Base-by-base conservation (phyloP, 257 asterid species). In the Plantago elongata region DNA sequence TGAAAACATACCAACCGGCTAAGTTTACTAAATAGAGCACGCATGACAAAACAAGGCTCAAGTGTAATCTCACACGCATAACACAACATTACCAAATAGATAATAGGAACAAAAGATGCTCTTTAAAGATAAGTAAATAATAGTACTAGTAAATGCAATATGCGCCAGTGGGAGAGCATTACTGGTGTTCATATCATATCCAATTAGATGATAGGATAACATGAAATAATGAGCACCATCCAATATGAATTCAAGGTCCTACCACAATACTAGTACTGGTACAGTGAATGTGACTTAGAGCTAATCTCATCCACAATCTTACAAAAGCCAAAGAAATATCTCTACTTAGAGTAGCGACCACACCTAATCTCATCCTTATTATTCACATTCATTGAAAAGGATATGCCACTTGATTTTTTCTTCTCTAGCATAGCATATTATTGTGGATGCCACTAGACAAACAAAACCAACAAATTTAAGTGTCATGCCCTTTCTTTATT, bases 231-330 rank as follows among this genome's bases (percentile, higher is more conserved):
- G 38, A 45, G 9, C 34, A 46, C 79, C 76, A 70, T 64, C 74
- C 75, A 77, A 44, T 69, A 34, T 30, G 17, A 58, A 43, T 11
- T 46, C 49, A 61, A 60, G 64, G 69, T 8, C 78, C 81, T 38
- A 70, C 79, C 74, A 67, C 68, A 59, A 45, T 61, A 52, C 54
- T 29, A 56, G 15, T 60, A 18, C 57, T 60, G 37, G 43, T 54
- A 65, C 62, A 27, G 38, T 68, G 60, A 75, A 30, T 22, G 61
- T 46, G 51, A 71, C 15, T 17, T 14, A 9, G 49, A 67, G 79
- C 81, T 64, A 74, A 71, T 74, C 51, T 75, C 66, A 50, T 56
- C 69, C 66, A 71, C 64, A 71, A 64, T 66, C 62, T 70, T 51
- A 40, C 34, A 66, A 9, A 16, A 57, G 57, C 69, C n/a, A 57